These are phyloP conservation scores for Colletotrichum brevisporum DNA, from an alignment of 2,329 filamentous ascomycete genomes.

Conservation along the genomic window DNA sequence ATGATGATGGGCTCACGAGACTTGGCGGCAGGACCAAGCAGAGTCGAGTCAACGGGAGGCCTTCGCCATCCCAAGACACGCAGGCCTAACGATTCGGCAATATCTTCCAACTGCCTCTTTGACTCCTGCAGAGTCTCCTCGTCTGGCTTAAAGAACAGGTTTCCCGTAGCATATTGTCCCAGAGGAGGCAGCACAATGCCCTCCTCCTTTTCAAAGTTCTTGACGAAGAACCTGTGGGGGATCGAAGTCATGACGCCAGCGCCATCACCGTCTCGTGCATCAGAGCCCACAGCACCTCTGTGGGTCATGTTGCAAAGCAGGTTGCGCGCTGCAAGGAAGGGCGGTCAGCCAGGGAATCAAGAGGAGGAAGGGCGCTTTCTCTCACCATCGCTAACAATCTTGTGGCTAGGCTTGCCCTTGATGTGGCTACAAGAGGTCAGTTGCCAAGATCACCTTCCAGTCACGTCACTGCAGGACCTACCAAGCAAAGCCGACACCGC, in stretches of 20 bases:
- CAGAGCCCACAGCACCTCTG: conserved; percentile 96
- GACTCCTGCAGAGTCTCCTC: conserved; percentile 91
- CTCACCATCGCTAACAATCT: conserved; percentile 98
- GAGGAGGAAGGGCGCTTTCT: conserved; percentile 51
- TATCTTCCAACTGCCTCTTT: conserved; percentile 92
- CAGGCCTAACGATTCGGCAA: conserved; percentile 88
- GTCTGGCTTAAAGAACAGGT: conserved; percentile 99
- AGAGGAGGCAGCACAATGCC: conserved; percentile 87
- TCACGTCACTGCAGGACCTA: conserved; percentile 60
- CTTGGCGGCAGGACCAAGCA: conserved; percentile 91
- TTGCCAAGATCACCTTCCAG: conserved; percentile 12
- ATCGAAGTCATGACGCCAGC: conserved; percentile 99
- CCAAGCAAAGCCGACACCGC: conserved; percentile 99
- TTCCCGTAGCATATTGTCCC: conserved; percentile 96
- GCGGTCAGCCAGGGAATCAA: conserved; percentile 12
- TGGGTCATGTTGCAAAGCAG: conserved; percentile 99
- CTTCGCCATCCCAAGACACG: conserved; percentile 96
- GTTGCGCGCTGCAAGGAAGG: conserved; percentile 77
- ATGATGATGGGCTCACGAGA: conserved; percentile 96
- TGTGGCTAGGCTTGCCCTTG: conserved; percentile 97
- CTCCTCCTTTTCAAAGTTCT: conserved; percentile 95
- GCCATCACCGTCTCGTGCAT: conserved; percentile 97
- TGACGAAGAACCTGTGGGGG: conserved; percentile 97
- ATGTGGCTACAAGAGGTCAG: conserved; percentile 78
- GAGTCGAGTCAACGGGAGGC: conserved; percentile 91